These are phyloP conservation scores for Xylariaceae sp. DNA, from an alignment of 2,329 filamentous ascomycete species.

Conservation along the genomic window DNA sequence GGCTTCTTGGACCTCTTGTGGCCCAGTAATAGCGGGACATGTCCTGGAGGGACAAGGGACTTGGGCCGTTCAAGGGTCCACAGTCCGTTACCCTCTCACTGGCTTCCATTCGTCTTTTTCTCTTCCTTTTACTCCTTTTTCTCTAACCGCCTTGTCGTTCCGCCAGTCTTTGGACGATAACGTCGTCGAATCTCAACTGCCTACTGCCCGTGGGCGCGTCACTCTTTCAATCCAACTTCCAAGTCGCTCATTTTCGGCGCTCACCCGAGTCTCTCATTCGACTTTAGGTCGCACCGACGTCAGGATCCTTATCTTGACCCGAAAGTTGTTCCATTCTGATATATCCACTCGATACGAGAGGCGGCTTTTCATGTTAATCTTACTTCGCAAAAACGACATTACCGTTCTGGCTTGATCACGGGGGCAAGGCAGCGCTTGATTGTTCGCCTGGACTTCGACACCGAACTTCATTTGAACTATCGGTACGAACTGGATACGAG, in stretches of 20 bases:
- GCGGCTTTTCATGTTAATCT: background rate
- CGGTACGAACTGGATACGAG: background rate
- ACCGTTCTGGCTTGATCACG: conserved; percentile 10
- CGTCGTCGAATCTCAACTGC: conserved; percentile 34
- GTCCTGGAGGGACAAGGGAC: conserved; percentile 10
- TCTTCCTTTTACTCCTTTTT: conserved; percentile 26
- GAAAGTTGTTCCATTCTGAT: conserved; percentile 4
- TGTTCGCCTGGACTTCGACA: background rate
- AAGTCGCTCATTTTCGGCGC: conserved; percentile 38
- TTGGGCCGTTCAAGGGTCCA: conserved; percentile 10
- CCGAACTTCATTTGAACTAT: conserved; percentile 1
- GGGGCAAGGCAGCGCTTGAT: conserved; percentile 7
- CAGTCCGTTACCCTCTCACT: conserved; percentile 11
- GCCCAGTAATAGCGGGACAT: conserved; percentile 17
- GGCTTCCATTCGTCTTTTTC: conserved; percentile 23
- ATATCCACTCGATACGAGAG: conserved; percentile 2
- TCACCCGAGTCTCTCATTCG: conserved; percentile 27
- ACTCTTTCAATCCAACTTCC: conserved; percentile 44
- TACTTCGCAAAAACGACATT: conserved; percentile 10
- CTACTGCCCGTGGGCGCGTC: conserved; percentile 51
- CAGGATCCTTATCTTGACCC: conserved; percentile 5
- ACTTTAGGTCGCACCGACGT: conserved; percentile 20
- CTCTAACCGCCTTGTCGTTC: conserved; percentile 26
- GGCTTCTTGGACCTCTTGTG: conserved; percentile 19
- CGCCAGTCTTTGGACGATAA: conserved; percentile 34